A percentile compares a stretch with the other conserved stretches of the same genome.
These are phyloP conservation scores for Ochetophila trinervis DNA, from an alignment of 306 rosid species.

Conservation along the genomic window DNA sequence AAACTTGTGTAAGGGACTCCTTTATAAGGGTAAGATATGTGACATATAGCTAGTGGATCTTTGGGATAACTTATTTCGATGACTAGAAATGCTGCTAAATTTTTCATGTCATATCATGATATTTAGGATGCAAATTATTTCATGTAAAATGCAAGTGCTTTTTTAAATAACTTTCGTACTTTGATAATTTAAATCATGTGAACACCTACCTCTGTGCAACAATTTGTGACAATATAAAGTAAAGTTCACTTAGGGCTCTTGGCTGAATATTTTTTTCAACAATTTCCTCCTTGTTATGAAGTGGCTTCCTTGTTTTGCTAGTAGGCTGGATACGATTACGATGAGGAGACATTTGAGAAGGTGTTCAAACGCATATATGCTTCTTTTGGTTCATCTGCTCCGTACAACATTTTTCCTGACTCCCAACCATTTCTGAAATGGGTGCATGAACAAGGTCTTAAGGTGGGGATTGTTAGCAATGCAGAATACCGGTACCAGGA, in stretches of 20 bases:
- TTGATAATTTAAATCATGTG: conserved; percentile 5
- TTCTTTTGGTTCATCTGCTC: conserved; percentile 95
- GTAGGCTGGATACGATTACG: conserved; percentile 92
- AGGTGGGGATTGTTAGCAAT: conserved; percentile 83
- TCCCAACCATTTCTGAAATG: conserved; percentile 90
- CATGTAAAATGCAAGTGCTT: conserved; percentile 6
- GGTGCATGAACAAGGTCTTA: conserved; percentile 71
- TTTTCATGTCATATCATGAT: conserved; percentile 11
- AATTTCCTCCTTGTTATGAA: conserved; percentile 1
- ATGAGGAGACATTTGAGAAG: conserved; percentile 97
- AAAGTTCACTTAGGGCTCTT: neutral
- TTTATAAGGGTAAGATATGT: conserved; percentile 69
- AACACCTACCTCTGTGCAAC: neutral
- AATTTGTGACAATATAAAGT: neutral
- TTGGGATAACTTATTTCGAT: conserved; percentile 6
- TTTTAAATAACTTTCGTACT: conserved; percentile 3
- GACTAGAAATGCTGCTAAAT: conserved; percentile 12
- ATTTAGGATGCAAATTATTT: neutral
- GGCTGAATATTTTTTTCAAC: neutral
- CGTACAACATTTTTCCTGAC: conserved; percentile 71
- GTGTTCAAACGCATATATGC: conserved; percentile 85
- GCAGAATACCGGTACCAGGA: conserved; percentile 84
- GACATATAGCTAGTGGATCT: conserved; percentile 12
- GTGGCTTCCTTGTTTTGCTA: conserved; percentile 30
- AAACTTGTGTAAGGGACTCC: conserved; percentile 84